Evolutionary conservation across 2,329 filamentous ascomycete species (phyloP).

Genomic region (Colletotrichum sublineola): DNA sequence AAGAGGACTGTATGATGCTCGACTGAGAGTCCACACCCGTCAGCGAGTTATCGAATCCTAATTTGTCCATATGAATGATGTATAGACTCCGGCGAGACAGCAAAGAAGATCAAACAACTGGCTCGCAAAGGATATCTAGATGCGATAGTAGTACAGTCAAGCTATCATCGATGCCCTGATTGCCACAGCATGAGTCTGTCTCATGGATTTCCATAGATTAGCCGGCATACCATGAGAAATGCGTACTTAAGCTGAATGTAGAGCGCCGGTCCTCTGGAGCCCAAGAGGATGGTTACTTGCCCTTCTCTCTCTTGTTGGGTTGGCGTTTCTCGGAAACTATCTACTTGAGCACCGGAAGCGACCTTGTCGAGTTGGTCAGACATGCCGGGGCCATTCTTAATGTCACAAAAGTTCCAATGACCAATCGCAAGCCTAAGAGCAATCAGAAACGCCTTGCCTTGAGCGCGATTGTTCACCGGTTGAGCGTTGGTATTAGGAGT

Average conservation of each 20-base stretch:
- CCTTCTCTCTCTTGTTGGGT: background rate
- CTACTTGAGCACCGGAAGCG: background rate
- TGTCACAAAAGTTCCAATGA: slow-evolving; percentile 6
- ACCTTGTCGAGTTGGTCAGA: slow-evolving; percentile 5
- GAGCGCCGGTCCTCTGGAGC: background rate
- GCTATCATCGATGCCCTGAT: background rate
- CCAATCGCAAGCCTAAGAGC: slow-evolving; percentile 25
- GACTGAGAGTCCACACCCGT: background rate
- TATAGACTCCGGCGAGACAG: background rate
- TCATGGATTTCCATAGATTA: slow-evolving; percentile 1
- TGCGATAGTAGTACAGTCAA: too few relatives aligned
- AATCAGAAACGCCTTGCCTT: background rate
- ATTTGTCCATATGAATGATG: background rate
- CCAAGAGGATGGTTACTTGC: background rate
- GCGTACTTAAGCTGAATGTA: background rate
- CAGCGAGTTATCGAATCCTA: background rate
- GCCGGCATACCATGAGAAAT: background rate
- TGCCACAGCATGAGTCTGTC: slow-evolving; percentile 1
- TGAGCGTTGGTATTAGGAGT: slow-evolving; percentile 14
- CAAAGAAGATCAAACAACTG: background rate
- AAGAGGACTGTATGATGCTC: slow-evolving; percentile 18
- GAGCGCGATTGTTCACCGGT: slow-evolving; percentile 16
- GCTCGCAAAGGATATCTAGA: background rate
- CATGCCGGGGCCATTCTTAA: slow-evolving; percentile 1
- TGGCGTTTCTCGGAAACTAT: background rate